Evolutionary conservation across 2,329 filamentous ascomycete genomes (phyloP).

Genomic region (Neonectria magnoliae): DNA sequence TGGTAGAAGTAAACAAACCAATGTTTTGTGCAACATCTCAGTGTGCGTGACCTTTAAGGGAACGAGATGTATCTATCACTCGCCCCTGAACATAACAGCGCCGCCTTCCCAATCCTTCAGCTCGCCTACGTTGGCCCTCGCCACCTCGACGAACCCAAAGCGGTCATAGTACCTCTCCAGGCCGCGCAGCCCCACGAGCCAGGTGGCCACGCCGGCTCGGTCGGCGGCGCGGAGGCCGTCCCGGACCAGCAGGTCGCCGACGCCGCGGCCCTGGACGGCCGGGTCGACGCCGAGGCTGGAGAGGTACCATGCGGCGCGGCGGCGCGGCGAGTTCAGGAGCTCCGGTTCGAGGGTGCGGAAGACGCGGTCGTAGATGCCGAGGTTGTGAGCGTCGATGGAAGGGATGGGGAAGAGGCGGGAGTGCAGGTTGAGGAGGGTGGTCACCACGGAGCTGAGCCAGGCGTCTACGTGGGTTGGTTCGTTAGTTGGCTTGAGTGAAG

Average conservation of each 20-base stretch:
- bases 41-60: neutral
- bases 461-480: conserved; percentile 32
- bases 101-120: conserved; percentile 50
- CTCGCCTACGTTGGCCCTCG: conserved; percentile 49
- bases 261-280: conserved; percentile 43
- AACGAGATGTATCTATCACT: conserved; percentile 9
- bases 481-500: neutral
- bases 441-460: conserved; percentile 46
- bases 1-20: conserved; percentile 18
- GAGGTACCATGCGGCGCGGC: conserved; percentile 49
- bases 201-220: conserved; percentile 43
- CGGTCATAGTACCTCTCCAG: conserved; percentile 47
- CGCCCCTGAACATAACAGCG: conserved; percentile 51
- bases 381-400: conserved; percentile 31
- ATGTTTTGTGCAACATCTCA: neutral
- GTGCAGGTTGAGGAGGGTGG: conserved; percentile 38
- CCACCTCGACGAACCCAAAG: conserved; percentile 49
- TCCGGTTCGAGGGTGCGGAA: conserved; percentile 39
- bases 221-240: conserved; percentile 46
- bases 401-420: conserved; percentile 39
- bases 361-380: conserved; percentile 40
- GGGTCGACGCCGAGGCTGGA: conserved; percentile 48
- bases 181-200: conserved; percentile 46
- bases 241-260: conserved; percentile 45
- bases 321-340: conserved; percentile 42